Percentiles rank a stretch among this genome's conserved stretches.
phyloP scores from a whole-genome alignment of 306 rosid genomes.

The Gastrolobium bilobum region DNA sequence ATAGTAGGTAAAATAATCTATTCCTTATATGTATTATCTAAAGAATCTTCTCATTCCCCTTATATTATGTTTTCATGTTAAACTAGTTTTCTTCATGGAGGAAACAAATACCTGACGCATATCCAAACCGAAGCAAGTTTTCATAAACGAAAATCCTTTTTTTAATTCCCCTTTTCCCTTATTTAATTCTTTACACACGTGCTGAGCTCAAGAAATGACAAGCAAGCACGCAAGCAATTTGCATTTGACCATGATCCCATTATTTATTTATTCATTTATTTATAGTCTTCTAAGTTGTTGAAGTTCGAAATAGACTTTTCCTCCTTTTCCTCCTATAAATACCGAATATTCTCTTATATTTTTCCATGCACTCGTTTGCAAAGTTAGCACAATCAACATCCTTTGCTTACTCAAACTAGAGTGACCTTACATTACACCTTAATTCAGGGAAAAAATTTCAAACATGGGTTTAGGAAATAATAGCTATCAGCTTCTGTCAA shows the following conservation, averaged over 20 bases:
- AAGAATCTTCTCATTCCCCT: too few species aligned
- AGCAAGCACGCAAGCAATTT: constrained; percentile 49
- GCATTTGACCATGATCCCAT: constrained; percentile 46
- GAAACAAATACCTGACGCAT: constrained; percentile 38
- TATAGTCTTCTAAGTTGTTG: constrained; percentile 25
- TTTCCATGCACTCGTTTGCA: neutral
- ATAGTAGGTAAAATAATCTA: too few species aligned
- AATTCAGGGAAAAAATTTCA: neutral
- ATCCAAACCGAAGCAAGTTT: constrained; percentile 16
- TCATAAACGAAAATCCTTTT: constrained; percentile 9
- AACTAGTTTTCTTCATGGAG: neutral
- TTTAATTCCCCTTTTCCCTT: neutral
- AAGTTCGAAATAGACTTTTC: constrained; percentile 50
- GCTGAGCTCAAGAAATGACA: constrained; percentile 9
- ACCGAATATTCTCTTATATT: neutral
- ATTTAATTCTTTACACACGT: constrained; percentile 47
- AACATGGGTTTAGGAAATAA: constrained; percentile 45
- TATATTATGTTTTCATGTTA: too few species aligned
- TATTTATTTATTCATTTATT: neutral
- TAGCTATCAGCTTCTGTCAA: constrained; percentile 61
- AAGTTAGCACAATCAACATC: neutral
- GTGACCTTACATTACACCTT: constrained; percentile 14
- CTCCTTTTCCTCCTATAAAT: constrained; percentile 45
- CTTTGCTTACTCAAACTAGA: constrained; percentile 30
- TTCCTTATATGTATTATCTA: too few species aligned